Evolutionary conservation across 2,329 filamentous ascomycete genomes (phyloP).

Genomic region (Bretziella fagacearum): DNA sequence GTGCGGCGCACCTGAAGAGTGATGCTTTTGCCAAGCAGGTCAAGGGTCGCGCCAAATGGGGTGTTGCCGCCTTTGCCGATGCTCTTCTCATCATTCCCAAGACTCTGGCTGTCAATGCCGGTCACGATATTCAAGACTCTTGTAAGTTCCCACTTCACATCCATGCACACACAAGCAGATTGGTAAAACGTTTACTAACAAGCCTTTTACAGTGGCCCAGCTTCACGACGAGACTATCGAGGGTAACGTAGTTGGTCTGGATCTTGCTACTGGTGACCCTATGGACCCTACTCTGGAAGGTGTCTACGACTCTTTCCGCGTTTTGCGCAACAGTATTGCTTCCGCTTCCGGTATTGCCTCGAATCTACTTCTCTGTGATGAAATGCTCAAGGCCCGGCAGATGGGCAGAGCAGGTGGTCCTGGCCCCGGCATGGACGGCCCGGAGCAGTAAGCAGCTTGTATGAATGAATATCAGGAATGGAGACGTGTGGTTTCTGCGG

Average conservation of each 20-base stretch:
- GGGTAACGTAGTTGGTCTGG: conserved; percentile 71
- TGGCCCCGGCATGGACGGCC: conserved; percentile 47
- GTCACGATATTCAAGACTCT: conserved; percentile 91
- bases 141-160: conserved; percentile 37
- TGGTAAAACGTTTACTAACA: conserved; percentile 15
- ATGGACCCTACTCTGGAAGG: conserved; percentile 92
- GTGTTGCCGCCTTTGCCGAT: conserved; percentile 87
- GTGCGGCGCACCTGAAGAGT: conserved; percentile 69
- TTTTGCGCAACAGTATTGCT: conserved; percentile 81
- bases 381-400: conserved; percentile 92
- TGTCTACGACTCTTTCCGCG: conserved; percentile 91
- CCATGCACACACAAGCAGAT: too few species aligned
- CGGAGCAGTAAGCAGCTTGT: conserved; percentile 30
- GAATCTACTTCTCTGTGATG: conserved; percentile 87
- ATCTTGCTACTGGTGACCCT: conserved; percentile 71
- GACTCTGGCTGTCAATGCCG: conserved; percentile 87
- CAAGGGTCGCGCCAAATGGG: conserved; percentile 96
- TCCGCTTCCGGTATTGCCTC: conserved; percentile 90
- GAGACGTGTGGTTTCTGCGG: conserved; percentile 5
- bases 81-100: conserved; percentile 92
- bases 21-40: conserved; percentile 76
- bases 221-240: conserved; percentile 75
- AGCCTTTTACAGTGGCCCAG: conserved; percentile 45
- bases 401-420: conserved; percentile 57
- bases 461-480: conserved; percentile 15